Conservation (phyloP, 208 protist genomes). For the Vickermania spadyakhi region DNA sequence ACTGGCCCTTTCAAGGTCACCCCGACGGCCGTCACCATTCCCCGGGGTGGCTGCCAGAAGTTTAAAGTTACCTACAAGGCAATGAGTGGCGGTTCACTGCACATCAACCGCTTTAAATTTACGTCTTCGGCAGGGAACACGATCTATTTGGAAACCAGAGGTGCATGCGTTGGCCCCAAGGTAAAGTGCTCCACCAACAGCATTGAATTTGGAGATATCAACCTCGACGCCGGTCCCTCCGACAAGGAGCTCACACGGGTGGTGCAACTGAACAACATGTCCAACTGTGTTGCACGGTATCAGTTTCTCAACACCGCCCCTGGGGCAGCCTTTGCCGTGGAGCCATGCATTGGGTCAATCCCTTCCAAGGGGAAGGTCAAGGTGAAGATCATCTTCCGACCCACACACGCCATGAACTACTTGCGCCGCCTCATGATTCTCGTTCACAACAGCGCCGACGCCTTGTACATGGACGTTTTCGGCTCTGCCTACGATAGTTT, state of each 20-base stretch:
- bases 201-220: slow-evolving; percentile 79
- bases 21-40: slow-evolving; percentile 23
- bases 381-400: slow-evolving; percentile 64
- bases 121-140: slow-evolving; percentile 50
- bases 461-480: slow-evolving; percentile 73
- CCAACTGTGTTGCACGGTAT: slow-evolving; percentile 22
- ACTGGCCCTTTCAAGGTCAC: slow-evolving; percentile 36
- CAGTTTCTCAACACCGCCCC: slow-evolving; percentile 28
- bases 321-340: slow-evolving; percentile 58
- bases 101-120: slow-evolving; percentile 32
- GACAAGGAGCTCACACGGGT: slow-evolving; percentile 18
- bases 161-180: slow-evolving; percentile 28
- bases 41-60: slow-evolving; percentile 24
- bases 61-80: slow-evolving; percentile 49
- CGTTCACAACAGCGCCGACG: slow-evolving; percentile 28
- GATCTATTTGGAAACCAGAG: slow-evolving; percentile 37
- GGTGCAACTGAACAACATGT: slow-evolving; percentile 40
- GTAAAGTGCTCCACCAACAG: slow-evolving; percentile 35
- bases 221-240: slow-evolving; percentile 30
- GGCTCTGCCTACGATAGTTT: slow-evolving; percentile 66
- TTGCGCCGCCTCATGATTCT: slow-evolving; percentile 72
- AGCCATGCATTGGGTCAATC: slow-evolving; percentile 36
- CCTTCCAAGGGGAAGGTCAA: slow-evolving; percentile 25
- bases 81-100: slow-evolving; percentile 18
- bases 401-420: slow-evolving; percentile 73